A percentile compares a stretch with the other conserved stretches of the same genome.
Evolutionary conservation across 2,329 filamentous ascomycete species (phyloP).

Genomic region (Trichoderma semiorbis): DNA sequence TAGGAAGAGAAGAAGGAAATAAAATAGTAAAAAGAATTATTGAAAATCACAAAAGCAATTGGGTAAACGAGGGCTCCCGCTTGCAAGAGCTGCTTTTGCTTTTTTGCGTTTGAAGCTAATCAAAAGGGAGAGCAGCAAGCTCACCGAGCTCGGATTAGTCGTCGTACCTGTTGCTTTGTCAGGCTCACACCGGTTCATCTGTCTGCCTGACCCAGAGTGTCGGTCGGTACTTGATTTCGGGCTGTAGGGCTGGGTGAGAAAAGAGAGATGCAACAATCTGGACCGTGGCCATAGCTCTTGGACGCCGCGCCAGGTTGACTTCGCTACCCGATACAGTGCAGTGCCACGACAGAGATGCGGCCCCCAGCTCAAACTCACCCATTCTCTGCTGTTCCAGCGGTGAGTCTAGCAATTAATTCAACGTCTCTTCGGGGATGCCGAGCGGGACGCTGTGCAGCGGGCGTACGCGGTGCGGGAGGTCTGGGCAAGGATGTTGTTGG

Average conservation of each 20-base stretch:
- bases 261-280: slow-evolving; percentile 2
- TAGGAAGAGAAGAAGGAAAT: not conserved
- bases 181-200: slow-evolving; percentile 16
- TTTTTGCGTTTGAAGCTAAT: not conserved
- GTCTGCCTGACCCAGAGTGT: slow-evolving; percentile 15
- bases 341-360: slow-evolving; percentile 12
- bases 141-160: not conserved
- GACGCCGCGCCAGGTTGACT: not conserved
- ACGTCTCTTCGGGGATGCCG: slow-evolving; percentile 18
- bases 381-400: slow-evolving; percentile 16
- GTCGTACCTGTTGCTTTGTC: not conserved
- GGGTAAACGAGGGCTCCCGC: not conserved
- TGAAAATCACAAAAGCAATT: not conserved
- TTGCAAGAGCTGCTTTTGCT: not conserved
- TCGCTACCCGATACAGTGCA: slow-evolving; percentile 10
- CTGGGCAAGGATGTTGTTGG: slow-evolving; percentile 11
- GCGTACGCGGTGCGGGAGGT: slow-evolving; percentile 16
- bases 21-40: not conserved
- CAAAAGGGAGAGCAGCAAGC: not conserved
- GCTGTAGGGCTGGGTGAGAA: slow-evolving; percentile 17
- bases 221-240: slow-evolving; percentile 14
- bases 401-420: slow-evolving; percentile 18
- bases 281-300: slow-evolving; percentile 6
- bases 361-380: not conserved
- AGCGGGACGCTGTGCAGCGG: slow-evolving; percentile 19